Percentiles rank a stretch among this genome's conserved stretches.
Evolutionary conservation across 768 basidiomycete species (phyloP).

Genomic region (Rubroboletus pulcherrimus): DNA sequence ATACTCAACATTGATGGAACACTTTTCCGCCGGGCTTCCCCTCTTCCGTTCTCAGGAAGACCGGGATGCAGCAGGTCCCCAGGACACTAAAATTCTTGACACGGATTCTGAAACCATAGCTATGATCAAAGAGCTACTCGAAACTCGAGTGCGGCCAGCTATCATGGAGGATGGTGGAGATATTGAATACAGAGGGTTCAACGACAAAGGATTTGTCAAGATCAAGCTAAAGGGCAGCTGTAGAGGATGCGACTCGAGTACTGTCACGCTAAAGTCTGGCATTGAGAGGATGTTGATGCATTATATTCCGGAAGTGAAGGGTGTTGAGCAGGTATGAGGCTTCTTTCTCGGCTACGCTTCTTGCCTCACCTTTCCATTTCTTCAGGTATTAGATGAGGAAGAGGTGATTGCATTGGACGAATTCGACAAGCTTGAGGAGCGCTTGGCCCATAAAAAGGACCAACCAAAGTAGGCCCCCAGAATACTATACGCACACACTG

Average conservation of each 20-base stretch:
- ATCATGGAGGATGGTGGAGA: conserved; percentile 99
- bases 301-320: conserved; percentile 95
- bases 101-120: conserved; percentile 95
- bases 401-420: conserved; percentile 84
- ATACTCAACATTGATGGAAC: conserved; percentile 94
- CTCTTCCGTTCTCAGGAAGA: conserved; percentile 85
- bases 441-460: conserved; percentile 44
- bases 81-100: conserved; percentile 91
- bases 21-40: conserved; percentile 86
- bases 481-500: not conserved
- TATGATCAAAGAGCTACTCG: conserved; percentile 97
- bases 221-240: conserved; percentile 97
- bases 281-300: conserved; percentile 99
- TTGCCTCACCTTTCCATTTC: conserved; percentile 5
- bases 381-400: conserved; percentile 83
- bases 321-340: conserved; percentile 70
- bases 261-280: conserved; percentile 93
- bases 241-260: conserved; percentile 89
- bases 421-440: conserved; percentile 83
- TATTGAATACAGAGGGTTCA: conserved; percentile 92
- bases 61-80: conserved; percentile 76
- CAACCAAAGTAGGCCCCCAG: conserved; percentile 44
- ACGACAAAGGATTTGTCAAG: conserved; percentile 77
- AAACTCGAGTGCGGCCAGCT: conserved; percentile 91
- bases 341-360: not conserved